A percentile compares a stretch with the other conserved stretches of the same genome.
Conservation (phyloP, 108 stramenopile genomes). For the Pelagomonas calceolata region DNA sequence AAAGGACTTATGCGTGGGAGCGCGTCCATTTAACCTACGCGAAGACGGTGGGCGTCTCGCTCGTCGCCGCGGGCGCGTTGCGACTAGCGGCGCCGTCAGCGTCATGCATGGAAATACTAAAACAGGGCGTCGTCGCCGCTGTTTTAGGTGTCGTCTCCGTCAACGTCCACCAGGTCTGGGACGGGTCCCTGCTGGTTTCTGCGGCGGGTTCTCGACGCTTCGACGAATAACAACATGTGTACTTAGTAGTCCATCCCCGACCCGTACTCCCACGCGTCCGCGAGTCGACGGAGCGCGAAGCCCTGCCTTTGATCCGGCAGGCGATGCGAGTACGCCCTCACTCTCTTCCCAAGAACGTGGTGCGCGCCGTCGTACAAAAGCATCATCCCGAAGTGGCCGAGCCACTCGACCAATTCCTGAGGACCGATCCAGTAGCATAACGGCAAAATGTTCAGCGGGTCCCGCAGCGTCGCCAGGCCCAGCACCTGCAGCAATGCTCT, state of each 20-base stretch:
- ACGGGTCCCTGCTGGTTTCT: too few relatives aligned
- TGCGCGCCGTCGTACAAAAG: constrained; percentile 31
- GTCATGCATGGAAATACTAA: too few relatives aligned
- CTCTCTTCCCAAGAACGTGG: background rate
- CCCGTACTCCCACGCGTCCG: constrained; percentile 19
- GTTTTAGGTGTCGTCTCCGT: too few relatives aligned
- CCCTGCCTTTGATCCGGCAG: background rate
- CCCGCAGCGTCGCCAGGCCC: constrained; percentile 50
- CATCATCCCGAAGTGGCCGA: constrained; percentile 70
- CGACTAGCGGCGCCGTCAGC: too few relatives aligned
- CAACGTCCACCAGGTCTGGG: too few relatives aligned
- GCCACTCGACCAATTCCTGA: constrained; percentile 59
- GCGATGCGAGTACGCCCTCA: background rate
- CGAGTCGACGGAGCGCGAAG: constrained; percentile 4
- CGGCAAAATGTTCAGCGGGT: constrained; percentile 66
- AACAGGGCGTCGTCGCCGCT: too few relatives aligned
- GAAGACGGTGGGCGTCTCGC: too few relatives aligned
- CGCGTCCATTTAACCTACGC: too few relatives aligned
- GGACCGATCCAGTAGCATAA: constrained; percentile 65
- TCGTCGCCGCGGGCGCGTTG: too few relatives aligned
- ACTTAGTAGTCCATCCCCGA: constrained; percentile 9
- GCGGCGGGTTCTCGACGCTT: too few relatives aligned
- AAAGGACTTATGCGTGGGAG: too few relatives aligned
- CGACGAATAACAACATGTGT: too few relatives aligned
- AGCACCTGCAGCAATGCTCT: constrained; percentile 63